Base-by-base conservation (phyloP, 176 grass and related monocot species). In the Pontederia paniculata region DNA sequence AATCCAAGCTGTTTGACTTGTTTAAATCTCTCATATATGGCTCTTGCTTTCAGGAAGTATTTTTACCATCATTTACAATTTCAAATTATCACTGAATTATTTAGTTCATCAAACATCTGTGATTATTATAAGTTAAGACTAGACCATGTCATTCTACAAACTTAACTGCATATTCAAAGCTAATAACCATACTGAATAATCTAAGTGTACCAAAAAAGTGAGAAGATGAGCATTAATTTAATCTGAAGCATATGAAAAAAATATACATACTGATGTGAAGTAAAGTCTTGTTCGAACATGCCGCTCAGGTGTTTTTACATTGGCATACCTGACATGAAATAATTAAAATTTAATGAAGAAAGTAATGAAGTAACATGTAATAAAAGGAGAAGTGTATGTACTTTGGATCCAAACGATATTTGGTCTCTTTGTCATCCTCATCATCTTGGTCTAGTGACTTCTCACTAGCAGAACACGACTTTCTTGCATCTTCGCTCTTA, bases 371-470 rank as follows among this genome's bases (percentile, higher is more conserved):
- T 70, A 54, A 59, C 23, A 19, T 58, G 37, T 19, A 18, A 44
- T 16, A 68, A 8, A 68, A 57, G 21, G 12, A 45, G 12, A 57
- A 23, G 14, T 20, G 47, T 74, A 62, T 73, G 60, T 69, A 96
- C 90, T 86, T 96, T 67, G 90, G 85, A 76, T 96, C 90, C 69
- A 96, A 74, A 70, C 90, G 88, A 74, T 89, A 96, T 86, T 89
- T 85, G 53, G 81, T 96, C 84, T 96, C 90, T 77, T 81, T 76
- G 58, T 96, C 78, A 61, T 72, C 69, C 10, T 78, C 80, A 58
- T 86, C 93, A 56, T 98, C 85, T 68, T 71, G 72, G 68, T 71
- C 73, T 55, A 79, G 57, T 15, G 65, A 81, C 21, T 82, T 84
- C 52, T 86, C 71, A 31, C 73, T 77, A 60, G 57, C 61, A 15